These are phyloP conservation scores for Hypoxylon intermedium DNA, from an alignment of 495 filamentous ascomycete genomes.

Conservation along the genomic window DNA sequence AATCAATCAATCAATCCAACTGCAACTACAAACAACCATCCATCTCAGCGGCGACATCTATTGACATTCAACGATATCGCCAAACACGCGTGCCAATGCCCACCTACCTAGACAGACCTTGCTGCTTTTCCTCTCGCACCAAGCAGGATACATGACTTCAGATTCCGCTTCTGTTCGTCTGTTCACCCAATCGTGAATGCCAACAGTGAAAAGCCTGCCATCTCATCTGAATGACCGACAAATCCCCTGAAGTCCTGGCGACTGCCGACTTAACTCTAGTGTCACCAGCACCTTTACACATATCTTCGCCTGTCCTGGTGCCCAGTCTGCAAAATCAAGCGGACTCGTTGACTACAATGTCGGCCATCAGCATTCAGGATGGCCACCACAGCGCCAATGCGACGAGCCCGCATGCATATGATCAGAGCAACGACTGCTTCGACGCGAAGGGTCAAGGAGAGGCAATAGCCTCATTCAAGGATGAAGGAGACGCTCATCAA, in stretches of 20 bases:
- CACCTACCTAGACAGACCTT: too few species aligned
- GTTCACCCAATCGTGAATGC: too few species aligned
- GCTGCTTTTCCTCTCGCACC: too few species aligned
- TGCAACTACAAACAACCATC: too few species aligned
- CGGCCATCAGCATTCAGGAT: not conserved
- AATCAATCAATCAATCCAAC: too few species aligned
- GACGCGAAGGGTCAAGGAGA: slow-evolving; percentile 38
- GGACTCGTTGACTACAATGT: slow-evolving; percentile 29
- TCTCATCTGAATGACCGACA: slow-evolving; percentile 49
- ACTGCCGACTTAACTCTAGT: slow-evolving; percentile 46
- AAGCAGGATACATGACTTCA: too few species aligned
- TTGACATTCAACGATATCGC: too few species aligned
- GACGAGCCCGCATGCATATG: not conserved
- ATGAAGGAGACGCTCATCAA: slow-evolving; percentile 32
- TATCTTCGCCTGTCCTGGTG: slow-evolving; percentile 44
- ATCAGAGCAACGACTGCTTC: slow-evolving; percentile 18
- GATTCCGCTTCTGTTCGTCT: too few species aligned
- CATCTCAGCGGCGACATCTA: too few species aligned
- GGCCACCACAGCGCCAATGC: not conserved
- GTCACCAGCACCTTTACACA: slow-evolving; percentile 45
- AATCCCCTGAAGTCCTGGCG: slow-evolving; percentile 45
- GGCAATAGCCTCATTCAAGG: slow-evolving; percentile 18
- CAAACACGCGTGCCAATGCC: too few species aligned
- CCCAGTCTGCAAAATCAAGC: slow-evolving; percentile 50
- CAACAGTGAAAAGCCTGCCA: too few species aligned